phyloP scores from a whole-genome alignment of 2,329 filamentous ascomycete genomes.

The Aspergillus ruber region DNA sequence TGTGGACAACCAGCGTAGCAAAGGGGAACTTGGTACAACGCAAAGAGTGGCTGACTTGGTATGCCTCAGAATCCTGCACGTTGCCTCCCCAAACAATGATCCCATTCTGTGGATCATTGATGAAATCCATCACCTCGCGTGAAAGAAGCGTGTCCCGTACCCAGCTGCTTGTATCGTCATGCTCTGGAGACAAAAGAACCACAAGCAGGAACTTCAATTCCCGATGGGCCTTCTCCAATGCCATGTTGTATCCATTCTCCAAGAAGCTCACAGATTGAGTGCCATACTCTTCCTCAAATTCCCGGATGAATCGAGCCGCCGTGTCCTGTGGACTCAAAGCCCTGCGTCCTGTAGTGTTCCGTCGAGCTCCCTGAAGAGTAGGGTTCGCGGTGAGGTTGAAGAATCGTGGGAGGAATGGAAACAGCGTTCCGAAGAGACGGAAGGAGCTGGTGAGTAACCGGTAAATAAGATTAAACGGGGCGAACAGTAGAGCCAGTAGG shows the following conservation, averaged over 20 bases:
- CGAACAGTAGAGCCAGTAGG: conserved; percentile 68
- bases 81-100: conserved; percentile 90
- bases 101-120: conserved; percentile 69
- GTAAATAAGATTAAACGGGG: conserved; percentile 75
- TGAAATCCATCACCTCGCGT: conserved; percentile 64
- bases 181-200: conserved; percentile 80
- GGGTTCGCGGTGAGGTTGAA: conserved; percentile 44
- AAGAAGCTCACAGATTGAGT: conserved; percentile 62
- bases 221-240: conserved; percentile 80
- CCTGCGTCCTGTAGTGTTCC: conserved; percentile 62
- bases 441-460: conserved; percentile 61
- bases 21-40: conserved; percentile 92
- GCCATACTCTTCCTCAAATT: conserved; percentile 93
- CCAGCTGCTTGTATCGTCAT: conserved; percentile 83
- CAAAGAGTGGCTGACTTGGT: conserved; percentile 82
- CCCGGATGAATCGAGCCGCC: conserved; percentile 77
- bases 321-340: conserved; percentile 80
- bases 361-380: conserved; percentile 39
- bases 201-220: conserved; percentile 90
- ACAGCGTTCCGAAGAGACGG: conserved; percentile 67
- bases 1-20: conserved; percentile 77
- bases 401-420: conserved; percentile 70
- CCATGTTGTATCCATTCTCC: conserved; percentile 86
- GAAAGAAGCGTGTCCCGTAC: conserved; percentile 74
- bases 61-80: conserved; percentile 86